Evolutionary conservation across 1,284 basidiomycete species (phyloP).

Genomic region (Phellopilus nigrolimitatus): DNA sequence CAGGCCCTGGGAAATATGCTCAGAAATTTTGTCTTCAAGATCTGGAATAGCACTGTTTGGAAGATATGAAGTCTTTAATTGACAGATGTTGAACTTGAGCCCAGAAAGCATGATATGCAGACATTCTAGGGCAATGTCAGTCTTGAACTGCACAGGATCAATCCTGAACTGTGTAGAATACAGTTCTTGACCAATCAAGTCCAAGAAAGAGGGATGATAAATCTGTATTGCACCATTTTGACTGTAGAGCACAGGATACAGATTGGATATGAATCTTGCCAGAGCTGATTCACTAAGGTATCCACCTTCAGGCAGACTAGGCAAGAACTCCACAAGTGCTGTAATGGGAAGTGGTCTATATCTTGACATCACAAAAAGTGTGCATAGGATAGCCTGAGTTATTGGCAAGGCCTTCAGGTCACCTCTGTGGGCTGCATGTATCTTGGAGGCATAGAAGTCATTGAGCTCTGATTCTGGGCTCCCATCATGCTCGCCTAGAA

Average conservation of each 20-base stretch:
- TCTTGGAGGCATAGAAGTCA: too few species aligned
- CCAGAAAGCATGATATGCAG: slow-evolving; percentile 21
- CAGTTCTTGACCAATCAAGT: not conserved
- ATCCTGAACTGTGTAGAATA: not conserved
- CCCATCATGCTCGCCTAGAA: too few species aligned
- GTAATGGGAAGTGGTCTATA: not conserved
- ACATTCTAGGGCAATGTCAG: not conserved
- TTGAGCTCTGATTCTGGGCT: too few species aligned
- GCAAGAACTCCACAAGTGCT: too few species aligned
- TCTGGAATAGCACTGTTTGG: slow-evolving; percentile 24
- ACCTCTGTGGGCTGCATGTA: too few species aligned
- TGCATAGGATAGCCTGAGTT: too few species aligned
- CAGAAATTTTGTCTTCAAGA: slow-evolving; percentile 19
- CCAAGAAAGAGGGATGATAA: slow-evolving; percentile 9
- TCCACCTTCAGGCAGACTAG: not conserved
- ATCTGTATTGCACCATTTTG: not conserved
- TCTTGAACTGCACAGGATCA: not conserved
- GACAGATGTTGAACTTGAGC: slow-evolving; percentile 32
- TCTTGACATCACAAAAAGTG: too few species aligned
- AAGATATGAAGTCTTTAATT: slow-evolving; percentile 26
- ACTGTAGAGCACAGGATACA: not conserved
- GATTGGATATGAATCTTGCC: not conserved
- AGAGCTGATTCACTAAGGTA: not conserved
- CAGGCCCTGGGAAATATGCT: slow-evolving; percentile 23
- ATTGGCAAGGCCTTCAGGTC: too few species aligned